A percentile compares a stretch with the other conserved stretches of the same genome.
phyloP scores from a whole-genome alignment of 345 rosid species.

The Sapria himalayana region DNA sequence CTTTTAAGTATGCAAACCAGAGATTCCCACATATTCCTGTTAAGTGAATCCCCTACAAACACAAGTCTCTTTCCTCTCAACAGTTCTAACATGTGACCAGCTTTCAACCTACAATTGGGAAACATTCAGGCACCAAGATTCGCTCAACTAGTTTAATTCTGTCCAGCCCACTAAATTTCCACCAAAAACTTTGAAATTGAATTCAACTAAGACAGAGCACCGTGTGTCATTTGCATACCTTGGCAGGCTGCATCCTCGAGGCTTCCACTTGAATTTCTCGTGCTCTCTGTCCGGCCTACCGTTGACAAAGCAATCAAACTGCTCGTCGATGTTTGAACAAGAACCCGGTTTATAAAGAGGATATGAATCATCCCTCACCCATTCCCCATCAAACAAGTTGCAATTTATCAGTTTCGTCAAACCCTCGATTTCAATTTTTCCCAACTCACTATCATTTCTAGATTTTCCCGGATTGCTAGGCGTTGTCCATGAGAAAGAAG shows the following conservation, averaged over 20 bases:
- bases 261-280: constrained; percentile 24
- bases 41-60: constrained; percentile 27
- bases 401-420: constrained; percentile 12
- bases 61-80: constrained; percentile 22
- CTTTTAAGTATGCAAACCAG: constrained; percentile 17
- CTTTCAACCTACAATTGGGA: constrained; percentile 21
- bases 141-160: background rate
- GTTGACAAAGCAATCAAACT: constrained; percentile 22
- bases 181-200: background rate
- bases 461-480: background rate
- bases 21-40: constrained; percentile 34
- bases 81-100: constrained; percentile 15
- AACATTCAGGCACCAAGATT: background rate
- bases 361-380: constrained; percentile 21
- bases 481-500: background rate
- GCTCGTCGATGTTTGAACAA: constrained; percentile 25
- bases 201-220: background rate
- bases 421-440: constrained; percentile 3
- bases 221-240: constrained; percentile 10
- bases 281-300: constrained; percentile 21
- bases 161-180: background rate
- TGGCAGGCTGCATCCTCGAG: constrained; percentile 18
- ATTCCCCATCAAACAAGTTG: constrained; percentile 22
- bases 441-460: background rate
- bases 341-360: constrained; percentile 22